Percentiles rank a stretch among this genome's conserved stretches.
phyloP scores from a whole-genome alignment of 495 filamentous ascomycete genomes.

The Penicillium flavigenum region DNA sequence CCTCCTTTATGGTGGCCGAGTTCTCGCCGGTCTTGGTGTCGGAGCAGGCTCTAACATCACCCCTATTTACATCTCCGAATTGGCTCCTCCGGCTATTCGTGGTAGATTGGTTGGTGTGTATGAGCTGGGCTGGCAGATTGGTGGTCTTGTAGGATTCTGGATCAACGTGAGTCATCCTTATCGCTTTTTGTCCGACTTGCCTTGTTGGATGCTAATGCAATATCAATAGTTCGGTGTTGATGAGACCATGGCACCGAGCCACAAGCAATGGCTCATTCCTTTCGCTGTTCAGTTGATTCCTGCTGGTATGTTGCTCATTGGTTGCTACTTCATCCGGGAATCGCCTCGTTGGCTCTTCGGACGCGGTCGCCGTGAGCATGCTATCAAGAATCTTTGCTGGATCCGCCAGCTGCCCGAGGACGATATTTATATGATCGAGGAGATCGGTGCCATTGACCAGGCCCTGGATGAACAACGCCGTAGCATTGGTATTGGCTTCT shows the following conservation, averaged over 20 bases:
- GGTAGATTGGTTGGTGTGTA: constrained; percentile 76
- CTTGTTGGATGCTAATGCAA: constrained; percentile 4
- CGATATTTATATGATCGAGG: constrained; percentile 67
- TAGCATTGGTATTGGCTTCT: constrained; percentile 64
- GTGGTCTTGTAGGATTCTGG: constrained; percentile 73
- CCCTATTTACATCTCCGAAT: constrained; percentile 78
- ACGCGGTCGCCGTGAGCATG: constrained; percentile 51
- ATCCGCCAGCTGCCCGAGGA: constrained; percentile 60
- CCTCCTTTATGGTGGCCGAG: constrained; percentile 66
- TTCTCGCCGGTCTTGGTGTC: constrained; percentile 70
- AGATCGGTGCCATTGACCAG: constrained; percentile 62
- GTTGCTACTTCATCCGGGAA: constrained; percentile 51
- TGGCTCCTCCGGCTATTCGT: constrained; percentile 77
- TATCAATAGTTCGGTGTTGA: constrained; percentile 41
- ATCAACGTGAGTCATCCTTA: constrained; percentile 51
- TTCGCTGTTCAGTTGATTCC: constrained; percentile 59
- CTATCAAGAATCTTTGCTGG: constrained; percentile 60
- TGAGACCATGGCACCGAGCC: constrained; percentile 30
- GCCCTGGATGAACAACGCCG: constrained; percentile 59
- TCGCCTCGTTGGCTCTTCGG: constrained; percentile 61
- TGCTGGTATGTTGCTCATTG: constrained; percentile 48
- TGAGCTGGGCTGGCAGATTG: constrained; percentile 72
- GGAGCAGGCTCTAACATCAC: constrained; percentile 76
- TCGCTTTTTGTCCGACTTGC: not conserved
- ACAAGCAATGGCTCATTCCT: constrained; percentile 57